Conservation (phyloP, 257 asterid genomes). For the Parsonsia alboflavescens region DNA sequence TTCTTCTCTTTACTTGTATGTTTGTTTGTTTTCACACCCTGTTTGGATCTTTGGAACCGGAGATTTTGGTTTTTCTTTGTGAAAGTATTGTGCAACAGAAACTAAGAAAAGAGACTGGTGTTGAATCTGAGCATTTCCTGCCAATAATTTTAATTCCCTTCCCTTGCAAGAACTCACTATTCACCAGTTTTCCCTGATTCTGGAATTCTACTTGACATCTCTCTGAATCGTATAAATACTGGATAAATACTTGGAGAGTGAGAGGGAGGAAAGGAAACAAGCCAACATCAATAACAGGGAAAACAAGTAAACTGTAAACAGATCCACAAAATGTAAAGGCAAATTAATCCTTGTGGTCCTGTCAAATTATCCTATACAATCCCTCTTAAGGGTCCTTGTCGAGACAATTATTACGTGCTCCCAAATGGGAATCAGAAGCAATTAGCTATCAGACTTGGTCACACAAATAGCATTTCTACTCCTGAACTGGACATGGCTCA, state of each 20-base stretch:
- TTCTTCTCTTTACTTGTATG: background rate
- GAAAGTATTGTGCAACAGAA: background rate
- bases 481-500: slow-evolving; percentile 1
- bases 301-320: background rate
- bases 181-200: background rate
- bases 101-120: too few relatives aligned
- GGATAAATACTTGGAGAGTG: background rate
- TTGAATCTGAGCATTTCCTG: background rate
- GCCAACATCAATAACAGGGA: background rate
- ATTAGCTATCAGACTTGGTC: slow-evolving; percentile 10
- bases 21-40: background rate
- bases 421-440: background rate
- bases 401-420: background rate
- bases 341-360: slow-evolving; percentile 9
- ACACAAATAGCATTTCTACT: slow-evolving; percentile 7
- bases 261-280: background rate
- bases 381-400: slow-evolving; percentile 12
- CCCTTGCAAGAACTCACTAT: background rate
- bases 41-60: background rate
- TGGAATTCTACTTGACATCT: background rate
- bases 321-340: background rate
- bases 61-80: background rate
- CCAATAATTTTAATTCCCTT: background rate
- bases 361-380: slow-evolving; percentile 14
- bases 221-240: too few relatives aligned